A percentile compares a stretch with the other conserved stretches of the same genome.
Conservation (phyloP, 768 basidiomycete species). For the Mycena albidolilacea region DNA sequence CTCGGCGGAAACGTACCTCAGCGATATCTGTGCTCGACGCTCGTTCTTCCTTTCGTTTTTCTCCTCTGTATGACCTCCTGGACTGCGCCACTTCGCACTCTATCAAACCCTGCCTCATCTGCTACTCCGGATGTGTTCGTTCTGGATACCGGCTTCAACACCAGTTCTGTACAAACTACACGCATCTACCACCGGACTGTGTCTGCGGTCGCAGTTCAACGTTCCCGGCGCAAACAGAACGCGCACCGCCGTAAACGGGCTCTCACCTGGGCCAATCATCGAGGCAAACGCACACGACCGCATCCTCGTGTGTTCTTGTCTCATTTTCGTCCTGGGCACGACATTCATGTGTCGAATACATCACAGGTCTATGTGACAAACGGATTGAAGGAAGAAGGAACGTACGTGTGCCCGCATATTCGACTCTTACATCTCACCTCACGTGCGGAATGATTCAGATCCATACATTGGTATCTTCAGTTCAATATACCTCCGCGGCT, state of each 20-base stretch:
- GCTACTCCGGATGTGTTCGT: background rate
- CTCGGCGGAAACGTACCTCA: too few relatives aligned
- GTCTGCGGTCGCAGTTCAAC: conserved; percentile 50
- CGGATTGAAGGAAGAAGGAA: conserved; percentile 45
- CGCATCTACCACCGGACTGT: conserved; percentile 61
- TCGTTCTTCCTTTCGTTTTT: too few relatives aligned
- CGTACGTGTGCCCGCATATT: conserved; percentile 40
- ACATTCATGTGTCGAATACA: too few relatives aligned
- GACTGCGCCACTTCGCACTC: too few relatives aligned
- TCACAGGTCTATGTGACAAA: conserved; percentile 54
- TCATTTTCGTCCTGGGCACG: too few relatives aligned
- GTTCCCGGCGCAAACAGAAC: conserved; percentile 56
- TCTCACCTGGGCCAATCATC: conserved; percentile 56
- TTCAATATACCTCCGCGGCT: background rate
- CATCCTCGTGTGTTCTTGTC: too few relatives aligned
- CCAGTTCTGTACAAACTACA: conserved; percentile 51
- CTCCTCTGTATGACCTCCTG: too few relatives aligned
- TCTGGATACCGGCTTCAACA: conserved; percentile 46
- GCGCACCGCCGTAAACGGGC: conserved; percentile 66
- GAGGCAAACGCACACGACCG: conserved; percentile 55
- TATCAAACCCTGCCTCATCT: too few relatives aligned
- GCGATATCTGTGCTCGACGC: too few relatives aligned
- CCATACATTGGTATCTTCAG: conserved; percentile 47
- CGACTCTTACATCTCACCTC: too few relatives aligned
- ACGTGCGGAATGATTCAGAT: conserved; percentile 25